These are phyloP conservation scores for Albizia julibrissin DNA, from an alignment of 306 rosid species.

Conservation along the genomic window DNA sequence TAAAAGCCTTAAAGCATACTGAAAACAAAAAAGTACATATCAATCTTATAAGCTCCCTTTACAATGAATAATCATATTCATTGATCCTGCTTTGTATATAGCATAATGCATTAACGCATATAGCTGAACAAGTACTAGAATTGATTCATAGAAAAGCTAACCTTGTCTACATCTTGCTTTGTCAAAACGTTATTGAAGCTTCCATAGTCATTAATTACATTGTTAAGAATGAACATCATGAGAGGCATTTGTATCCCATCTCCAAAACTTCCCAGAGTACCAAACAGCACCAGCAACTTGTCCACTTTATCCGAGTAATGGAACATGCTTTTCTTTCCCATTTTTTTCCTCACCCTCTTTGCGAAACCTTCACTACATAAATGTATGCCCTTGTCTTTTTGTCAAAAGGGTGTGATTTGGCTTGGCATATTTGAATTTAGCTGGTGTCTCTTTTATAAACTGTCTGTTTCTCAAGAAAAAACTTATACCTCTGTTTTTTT, in stretches of 20 bases:
- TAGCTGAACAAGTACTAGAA: background rate
- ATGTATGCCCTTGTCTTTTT: conserved; percentile 2
- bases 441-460: too few species aligned
- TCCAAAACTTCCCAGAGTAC: conserved; percentile 82
- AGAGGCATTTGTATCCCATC: conserved; percentile 89
- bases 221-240: conserved; percentile 76
- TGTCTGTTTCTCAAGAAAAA: too few species aligned
- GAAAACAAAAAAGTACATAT: conserved; percentile 28
- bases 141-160: conserved; percentile 32
- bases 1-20: conserved; percentile 75
- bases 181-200: conserved; percentile 40
- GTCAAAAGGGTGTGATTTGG: too few species aligned
- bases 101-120: too few species aligned
- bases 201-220: conserved; percentile 80
- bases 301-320: conserved; percentile 74
- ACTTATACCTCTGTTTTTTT: too few species aligned
- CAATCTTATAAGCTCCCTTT: conserved; percentile 16
- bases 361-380: conserved; percentile 2
- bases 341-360: conserved; percentile 10
- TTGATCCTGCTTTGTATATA: too few species aligned
- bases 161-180: conserved; percentile 67
- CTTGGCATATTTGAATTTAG: too few species aligned
- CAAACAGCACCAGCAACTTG: conserved; percentile 72
- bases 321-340: conserved; percentile 70
- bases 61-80: too few species aligned